Evolutionary conservation across 371 early-diverging fungal genomes (phyloP).

Genomic region (Mortierella sp.): DNA sequence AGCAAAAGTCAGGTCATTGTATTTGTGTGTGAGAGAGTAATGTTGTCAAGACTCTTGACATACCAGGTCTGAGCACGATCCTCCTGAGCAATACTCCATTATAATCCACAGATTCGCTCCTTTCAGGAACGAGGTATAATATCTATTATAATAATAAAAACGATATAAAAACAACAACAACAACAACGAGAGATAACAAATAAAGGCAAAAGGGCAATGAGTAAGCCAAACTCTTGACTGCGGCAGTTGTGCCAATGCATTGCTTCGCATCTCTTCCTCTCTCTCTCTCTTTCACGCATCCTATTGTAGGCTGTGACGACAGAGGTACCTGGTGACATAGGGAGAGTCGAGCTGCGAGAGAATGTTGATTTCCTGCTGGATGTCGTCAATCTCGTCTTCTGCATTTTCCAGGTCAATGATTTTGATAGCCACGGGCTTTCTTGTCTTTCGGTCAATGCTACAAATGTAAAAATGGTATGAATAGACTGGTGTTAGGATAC

Average conservation of each 20-base stretch:
- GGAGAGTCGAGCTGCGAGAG: constrained; percentile 94
- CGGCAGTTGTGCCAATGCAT: background rate
- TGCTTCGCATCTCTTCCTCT: background rate
- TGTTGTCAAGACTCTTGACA: constrained; percentile 11
- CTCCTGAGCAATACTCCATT: constrained; percentile 94
- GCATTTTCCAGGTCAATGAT: constrained; percentile 93
- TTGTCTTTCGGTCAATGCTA: constrained; percentile 80
- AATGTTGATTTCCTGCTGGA: constrained; percentile 96
- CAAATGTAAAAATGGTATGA: too few species aligned
- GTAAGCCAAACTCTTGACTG: background rate
- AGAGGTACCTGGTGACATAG: constrained; percentile 85
- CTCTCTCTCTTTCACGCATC: too few species aligned
- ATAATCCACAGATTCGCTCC: constrained; percentile 92
- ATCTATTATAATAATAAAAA: constrained; percentile 63
- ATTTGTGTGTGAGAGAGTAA: background rate
- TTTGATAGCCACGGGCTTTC: constrained; percentile 90
- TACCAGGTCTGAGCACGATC: constrained; percentile 92
- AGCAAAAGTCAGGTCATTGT: too few species aligned
- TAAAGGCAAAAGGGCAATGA: background rate
- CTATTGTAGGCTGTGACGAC: background rate
- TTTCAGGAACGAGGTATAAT: constrained; percentile 84
- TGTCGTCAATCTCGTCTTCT: constrained; percentile 98
- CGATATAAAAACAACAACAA: too few species aligned
- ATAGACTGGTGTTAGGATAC: too few species aligned
- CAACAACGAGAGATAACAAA: too few species aligned